These are phyloP conservation scores for Aspergillus homomorphus DNA, from an alignment of 495 filamentous ascomycete genomes.

Conservation along the genomic window DNA sequence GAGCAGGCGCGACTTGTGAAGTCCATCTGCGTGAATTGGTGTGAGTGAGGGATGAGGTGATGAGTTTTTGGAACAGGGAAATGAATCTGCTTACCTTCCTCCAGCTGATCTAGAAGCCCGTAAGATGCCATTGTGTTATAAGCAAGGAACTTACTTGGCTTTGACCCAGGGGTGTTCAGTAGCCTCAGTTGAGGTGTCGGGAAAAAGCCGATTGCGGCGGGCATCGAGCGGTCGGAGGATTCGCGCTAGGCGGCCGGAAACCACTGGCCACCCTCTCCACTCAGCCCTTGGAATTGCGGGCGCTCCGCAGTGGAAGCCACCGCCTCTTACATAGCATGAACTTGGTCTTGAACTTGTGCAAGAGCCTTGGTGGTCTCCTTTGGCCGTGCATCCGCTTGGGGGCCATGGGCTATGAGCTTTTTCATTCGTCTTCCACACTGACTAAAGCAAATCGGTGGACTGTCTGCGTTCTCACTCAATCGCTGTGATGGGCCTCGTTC, in stretches of 20 bases:
- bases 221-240: constrained; percentile 20
- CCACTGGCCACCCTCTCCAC: constrained; percentile 4
- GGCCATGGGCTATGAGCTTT: too few species aligned
- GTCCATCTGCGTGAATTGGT: constrained; percentile 56
- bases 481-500: too few species aligned
- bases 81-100: constrained; percentile 44
- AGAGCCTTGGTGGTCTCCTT: too few species aligned
- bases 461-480: too few species aligned
- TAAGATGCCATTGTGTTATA: constrained; percentile 42
- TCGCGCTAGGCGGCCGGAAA: constrained; percentile 24
- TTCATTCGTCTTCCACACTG: too few species aligned
- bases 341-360: too few species aligned
- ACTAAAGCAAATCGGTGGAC: too few species aligned
- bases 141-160: neutral
- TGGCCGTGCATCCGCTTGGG: too few species aligned
- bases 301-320: neutral
- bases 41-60: constrained; percentile 9
- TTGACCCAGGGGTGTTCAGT: neutral
- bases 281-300: constrained; percentile 1
- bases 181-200: neutral
- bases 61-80: constrained; percentile 1
- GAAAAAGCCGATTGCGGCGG: neutral
- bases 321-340: too few species aligned
- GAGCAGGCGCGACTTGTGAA: constrained; percentile 87
- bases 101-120: constrained; percentile 46